A percentile compares a stretch with the other conserved stretches of the same genome.
Evolutionary conservation across 345 rosid species (phyloP).

Genomic region (Kandelia obovata): DNA sequence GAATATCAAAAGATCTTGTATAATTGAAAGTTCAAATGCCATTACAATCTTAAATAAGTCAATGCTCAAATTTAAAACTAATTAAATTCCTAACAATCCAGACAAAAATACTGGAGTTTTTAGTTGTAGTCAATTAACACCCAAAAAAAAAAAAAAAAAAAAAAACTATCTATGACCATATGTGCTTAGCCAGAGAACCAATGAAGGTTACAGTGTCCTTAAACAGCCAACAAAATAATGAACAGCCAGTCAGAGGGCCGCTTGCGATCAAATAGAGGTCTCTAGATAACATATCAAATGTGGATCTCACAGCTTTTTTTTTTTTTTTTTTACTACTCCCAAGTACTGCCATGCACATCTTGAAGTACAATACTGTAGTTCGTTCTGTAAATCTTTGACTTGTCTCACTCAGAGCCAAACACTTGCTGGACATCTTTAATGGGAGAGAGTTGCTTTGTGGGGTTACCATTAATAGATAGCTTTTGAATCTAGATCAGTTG

Average conservation of each 20-base stretch:
- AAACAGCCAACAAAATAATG: neutral
- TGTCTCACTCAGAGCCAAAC: neutral
- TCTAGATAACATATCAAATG: neutral
- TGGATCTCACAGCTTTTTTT: neutral
- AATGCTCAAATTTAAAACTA: too few relatives aligned
- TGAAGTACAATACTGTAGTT: neutral
- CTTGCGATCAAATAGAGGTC: conserved; percentile 4
- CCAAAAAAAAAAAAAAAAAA: too few relatives aligned
- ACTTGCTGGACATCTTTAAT: conserved; percentile 1
- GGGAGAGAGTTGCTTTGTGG: neutral
- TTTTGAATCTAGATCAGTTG: too few relatives aligned
- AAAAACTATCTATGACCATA: too few relatives aligned
- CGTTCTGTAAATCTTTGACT: neutral
- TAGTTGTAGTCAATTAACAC: too few relatives aligned
- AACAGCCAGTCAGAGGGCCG: conserved; percentile 1
- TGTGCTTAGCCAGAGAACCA: neutral
- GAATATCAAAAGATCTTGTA: too few relatives aligned
- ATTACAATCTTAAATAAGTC: too few relatives aligned
- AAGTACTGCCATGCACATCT: neutral
- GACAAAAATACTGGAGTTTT: too few relatives aligned
- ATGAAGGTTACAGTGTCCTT: neutral
- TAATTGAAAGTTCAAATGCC: too few relatives aligned
- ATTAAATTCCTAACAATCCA: too few relatives aligned
- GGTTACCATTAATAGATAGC: neutral
- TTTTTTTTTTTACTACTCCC: neutral